phyloP scores from a whole-genome alignment of 331 rosid species.

The Acacia pycnantha region DNA sequence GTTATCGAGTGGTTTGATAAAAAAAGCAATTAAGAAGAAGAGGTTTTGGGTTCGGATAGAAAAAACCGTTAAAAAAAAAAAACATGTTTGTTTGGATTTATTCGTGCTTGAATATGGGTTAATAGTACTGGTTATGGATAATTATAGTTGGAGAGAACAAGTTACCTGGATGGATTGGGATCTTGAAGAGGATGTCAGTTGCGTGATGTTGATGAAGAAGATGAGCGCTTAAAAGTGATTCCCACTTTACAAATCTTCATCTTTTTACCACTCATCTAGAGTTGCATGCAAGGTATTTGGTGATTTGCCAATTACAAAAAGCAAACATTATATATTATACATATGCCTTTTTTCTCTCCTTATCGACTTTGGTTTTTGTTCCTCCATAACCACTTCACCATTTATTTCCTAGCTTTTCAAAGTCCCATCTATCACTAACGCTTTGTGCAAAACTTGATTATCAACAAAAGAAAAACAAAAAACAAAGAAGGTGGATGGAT shows the following conservation, averaged over 20 bases:
- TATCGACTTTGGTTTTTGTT: background rate
- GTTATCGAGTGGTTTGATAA: background rate
- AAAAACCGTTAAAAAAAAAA: too few species aligned
- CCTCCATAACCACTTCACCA: background rate
- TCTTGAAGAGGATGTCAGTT: constrained; percentile 44
- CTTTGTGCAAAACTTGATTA: background rate
- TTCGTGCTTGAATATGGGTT: background rate
- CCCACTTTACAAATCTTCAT: background rate
- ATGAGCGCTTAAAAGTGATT: background rate
- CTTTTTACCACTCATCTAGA: background rate
- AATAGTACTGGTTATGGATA: background rate
- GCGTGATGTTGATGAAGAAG: background rate
- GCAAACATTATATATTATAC: background rate
- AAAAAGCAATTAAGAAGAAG: too few species aligned
- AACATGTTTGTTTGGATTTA: background rate
- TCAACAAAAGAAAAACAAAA: background rate
- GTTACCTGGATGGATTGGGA: constrained; percentile 35
- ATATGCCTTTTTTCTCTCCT: background rate
- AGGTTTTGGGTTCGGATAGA: background rate
- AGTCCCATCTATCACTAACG: background rate
- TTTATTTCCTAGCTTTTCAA: background rate
- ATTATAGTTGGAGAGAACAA: constrained; percentile 33
- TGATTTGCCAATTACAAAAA: constrained; percentile 30
- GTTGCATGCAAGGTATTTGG: constrained; percentile 23
- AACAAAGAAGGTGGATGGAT: constrained; percentile 7